Evolutionary conservation across 257 asterid genomes (phyloP).

Genomic region (Lantana camara): DNA sequence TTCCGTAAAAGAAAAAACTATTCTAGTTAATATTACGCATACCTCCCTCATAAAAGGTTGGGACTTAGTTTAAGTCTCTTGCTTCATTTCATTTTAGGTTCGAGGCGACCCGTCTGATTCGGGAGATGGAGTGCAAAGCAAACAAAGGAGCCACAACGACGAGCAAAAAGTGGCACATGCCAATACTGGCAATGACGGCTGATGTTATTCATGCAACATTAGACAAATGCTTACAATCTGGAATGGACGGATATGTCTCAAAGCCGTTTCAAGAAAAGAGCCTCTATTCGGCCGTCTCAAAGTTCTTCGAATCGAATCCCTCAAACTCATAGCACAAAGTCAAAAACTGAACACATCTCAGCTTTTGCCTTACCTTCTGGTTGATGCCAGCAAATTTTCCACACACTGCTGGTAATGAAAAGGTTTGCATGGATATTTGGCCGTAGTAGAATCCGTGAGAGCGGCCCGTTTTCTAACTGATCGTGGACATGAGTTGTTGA

Average conservation of each 20-base stretch:
- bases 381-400: conserved; percentile 47
- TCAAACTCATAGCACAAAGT: conserved; percentile 33
- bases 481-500: too few relatives aligned
- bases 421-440: too few relatives aligned
- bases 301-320: conserved; percentile 62
- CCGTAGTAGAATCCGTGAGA: background rate
- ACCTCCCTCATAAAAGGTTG: too few relatives aligned
- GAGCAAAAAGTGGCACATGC: conserved; percentile 58
- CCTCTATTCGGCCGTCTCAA: conserved; percentile 76
- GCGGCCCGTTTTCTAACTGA: conserved; percentile 19
- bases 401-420: conserved; percentile 37
- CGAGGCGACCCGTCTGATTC: conserved; percentile 75
- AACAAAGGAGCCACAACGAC: conserved; percentile 31
- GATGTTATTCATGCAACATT: conserved; percentile 85
- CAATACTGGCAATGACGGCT: conserved; percentile 93
- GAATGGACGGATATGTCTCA: conserved; percentile 93
- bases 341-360: background rate
- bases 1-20: too few relatives aligned
- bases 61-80: background rate
- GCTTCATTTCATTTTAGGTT: conserved; percentile 49
- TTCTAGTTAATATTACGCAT: too few relatives aligned
- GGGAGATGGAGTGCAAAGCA: conserved; percentile 68
- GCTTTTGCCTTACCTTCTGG: background rate
- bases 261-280: conserved; percentile 89
- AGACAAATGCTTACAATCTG: conserved; percentile 69